A percentile compares a stretch with the other conserved stretches of the same genome.
Conservation (phyloP, 1,139 yeast genomes). For the Geotrichum australiense region DNA sequence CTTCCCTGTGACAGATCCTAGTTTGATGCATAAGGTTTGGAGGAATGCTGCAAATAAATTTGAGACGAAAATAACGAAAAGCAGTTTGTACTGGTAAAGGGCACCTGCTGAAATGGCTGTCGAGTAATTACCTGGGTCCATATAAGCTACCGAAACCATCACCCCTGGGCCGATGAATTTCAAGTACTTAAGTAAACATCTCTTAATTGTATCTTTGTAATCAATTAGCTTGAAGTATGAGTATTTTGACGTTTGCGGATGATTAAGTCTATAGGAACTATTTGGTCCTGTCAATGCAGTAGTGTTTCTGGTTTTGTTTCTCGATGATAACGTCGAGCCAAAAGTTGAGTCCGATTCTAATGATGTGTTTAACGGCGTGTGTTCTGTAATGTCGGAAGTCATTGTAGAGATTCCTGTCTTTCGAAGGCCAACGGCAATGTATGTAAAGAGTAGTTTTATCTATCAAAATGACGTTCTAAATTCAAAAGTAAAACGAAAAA, state of each 20-base stretch:
- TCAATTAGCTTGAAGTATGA: too few species aligned
- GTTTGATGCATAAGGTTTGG: slow-evolving; percentile 63
- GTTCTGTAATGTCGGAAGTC: slow-evolving; percentile 1
- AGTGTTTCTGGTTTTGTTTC: too few species aligned
- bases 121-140: slow-evolving; percentile 84
- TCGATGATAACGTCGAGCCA: too few species aligned
- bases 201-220: not conserved
- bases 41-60: slow-evolving; percentile 67
- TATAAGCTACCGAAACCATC: slow-evolving; percentile 70
- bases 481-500: too few species aligned
- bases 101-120: slow-evolving; percentile 79
- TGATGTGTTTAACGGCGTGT: slow-evolving; percentile 5
- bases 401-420: slow-evolving; percentile 6
- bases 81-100: slow-evolving; percentile 50
- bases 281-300: too few species aligned
- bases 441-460: too few species aligned
- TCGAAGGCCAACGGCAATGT: too few species aligned
- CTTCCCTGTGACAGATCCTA: slow-evolving; percentile 75
- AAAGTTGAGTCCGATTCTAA: not conserved
- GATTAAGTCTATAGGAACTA: too few species aligned
- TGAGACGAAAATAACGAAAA: slow-evolving; percentile 60
- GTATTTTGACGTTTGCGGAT: too few species aligned
- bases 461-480: too few species aligned
- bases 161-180: slow-evolving; percentile 69
- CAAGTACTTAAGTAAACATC: slow-evolving; percentile 41